phyloP scores from a whole-genome alignment of 148 eudicot species.

The Silene conica region DNA sequence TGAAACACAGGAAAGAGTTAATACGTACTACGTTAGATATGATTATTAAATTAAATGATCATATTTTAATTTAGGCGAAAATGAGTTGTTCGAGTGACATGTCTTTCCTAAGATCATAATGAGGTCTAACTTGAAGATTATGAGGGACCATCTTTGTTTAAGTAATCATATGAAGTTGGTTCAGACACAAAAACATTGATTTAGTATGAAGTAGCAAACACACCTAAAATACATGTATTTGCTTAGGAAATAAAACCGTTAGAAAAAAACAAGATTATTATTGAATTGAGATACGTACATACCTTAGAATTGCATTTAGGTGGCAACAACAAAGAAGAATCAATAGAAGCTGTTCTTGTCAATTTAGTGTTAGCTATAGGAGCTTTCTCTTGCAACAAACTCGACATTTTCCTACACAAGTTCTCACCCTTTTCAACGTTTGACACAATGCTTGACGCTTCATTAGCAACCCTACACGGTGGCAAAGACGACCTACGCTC shows the following conservation, averaged over 20 bases:
- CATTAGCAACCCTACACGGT: constrained; percentile 22
- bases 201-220: too few relatives aligned
- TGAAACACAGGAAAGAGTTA: neutral
- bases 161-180: too few relatives aligned
- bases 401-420: constrained; percentile 11
- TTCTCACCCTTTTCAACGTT: constrained; percentile 4
- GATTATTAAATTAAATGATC: neutral
- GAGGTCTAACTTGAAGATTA: too few relatives aligned
- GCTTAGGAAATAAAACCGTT: neutral
- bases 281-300: constrained; percentile 25
- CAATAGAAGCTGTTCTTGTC: constrained; percentile 51
- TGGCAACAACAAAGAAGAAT: constrained; percentile 39
- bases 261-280: neutral
- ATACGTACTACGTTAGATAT: too few relatives aligned
- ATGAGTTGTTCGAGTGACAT: neutral
- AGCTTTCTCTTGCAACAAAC: constrained; percentile 26
- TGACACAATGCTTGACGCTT: neutral
- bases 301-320: constrained; percentile 61
- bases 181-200: too few relatives aligned
- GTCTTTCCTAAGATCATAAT: too few relatives aligned
- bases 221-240: neutral
- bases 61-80: too few relatives aligned
- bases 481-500: constrained; percentile 35
- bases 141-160: too few relatives aligned
- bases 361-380: constrained; percentile 19